A percentile compares a stretch with the other conserved stretches of the same genome.
Conservation (phyloP, 257 asterid species). For the Gardenia jasminoides region DNA sequence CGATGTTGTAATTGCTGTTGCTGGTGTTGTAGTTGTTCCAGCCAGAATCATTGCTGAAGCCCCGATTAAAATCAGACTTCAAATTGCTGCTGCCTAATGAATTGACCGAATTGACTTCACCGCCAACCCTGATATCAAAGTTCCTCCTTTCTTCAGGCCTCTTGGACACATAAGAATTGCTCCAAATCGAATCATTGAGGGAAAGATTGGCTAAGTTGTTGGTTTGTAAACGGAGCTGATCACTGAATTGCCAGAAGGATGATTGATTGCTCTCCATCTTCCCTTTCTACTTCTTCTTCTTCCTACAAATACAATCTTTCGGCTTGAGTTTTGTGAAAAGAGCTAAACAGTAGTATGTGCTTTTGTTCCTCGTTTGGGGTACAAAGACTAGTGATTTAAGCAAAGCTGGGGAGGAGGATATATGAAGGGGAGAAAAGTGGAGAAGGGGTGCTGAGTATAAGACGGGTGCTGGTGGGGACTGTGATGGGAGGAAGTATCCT, state of each 20-base stretch:
- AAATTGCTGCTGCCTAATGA: not conserved
- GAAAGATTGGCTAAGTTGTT: constrained; percentile 60
- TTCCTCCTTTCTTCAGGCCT: constrained; percentile 72
- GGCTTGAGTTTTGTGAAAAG: not conserved
- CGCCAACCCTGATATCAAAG: constrained; percentile 71
- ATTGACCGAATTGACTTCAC: constrained; percentile 29
- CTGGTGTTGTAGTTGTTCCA: constrained; percentile 40
- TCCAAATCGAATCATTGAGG: constrained; percentile 91
- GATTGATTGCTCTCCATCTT: constrained; percentile 74
- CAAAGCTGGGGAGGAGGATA: not conserved
- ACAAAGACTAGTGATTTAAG: not conserved
- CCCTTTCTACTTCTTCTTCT: not conserved
- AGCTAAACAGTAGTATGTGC: not conserved
- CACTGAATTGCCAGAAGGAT: constrained; percentile 93
- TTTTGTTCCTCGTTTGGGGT: not conserved
- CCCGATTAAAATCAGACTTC: constrained; percentile 15
- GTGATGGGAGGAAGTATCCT: constrained; percentile 21
- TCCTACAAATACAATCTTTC: not conserved
- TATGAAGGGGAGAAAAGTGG: not conserved
- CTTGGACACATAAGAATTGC: constrained; percentile 55
- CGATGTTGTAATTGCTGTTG: not conserved
- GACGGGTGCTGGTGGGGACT: not conserved
- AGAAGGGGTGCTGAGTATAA: constrained; percentile 7
- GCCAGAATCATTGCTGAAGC: constrained; percentile 36
- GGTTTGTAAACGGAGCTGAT: constrained; percentile 75